A percentile compares a stretch with the other conserved stretches of the same genome.
These are phyloP conservation scores for Cardiospermum halicacabum DNA, from an alignment of 345 rosid genomes.

Conservation along the genomic window DNA sequence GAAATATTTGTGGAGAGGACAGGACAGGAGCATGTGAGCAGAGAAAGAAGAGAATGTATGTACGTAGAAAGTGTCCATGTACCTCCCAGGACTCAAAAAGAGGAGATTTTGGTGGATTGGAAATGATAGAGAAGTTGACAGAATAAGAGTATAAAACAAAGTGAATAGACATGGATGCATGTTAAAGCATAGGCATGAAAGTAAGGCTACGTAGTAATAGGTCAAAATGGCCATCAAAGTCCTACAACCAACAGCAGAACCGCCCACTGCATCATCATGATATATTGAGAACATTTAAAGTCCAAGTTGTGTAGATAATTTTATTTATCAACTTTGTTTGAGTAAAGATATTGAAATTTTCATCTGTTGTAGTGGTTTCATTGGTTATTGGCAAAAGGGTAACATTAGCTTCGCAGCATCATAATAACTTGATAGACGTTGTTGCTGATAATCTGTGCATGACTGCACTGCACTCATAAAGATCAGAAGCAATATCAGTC, in stretches of 20 bases:
- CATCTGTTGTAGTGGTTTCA: not conserved
- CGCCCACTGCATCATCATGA: not conserved
- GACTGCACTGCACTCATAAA: too few relatives aligned
- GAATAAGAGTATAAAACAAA: not conserved
- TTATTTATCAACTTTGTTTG: not conserved
- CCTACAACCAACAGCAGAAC: conserved; percentile 23
- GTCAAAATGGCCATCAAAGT: conserved; percentile 36
- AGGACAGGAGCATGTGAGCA: conserved; percentile 23
- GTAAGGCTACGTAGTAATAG: conserved; percentile 19
- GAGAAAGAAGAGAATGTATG: not conserved
- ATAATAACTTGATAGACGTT: too few relatives aligned
- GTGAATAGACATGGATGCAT: conserved; percentile 26
- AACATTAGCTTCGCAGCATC: too few relatives aligned
- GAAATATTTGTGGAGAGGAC: conserved; percentile 14
- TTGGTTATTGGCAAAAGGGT: not conserved
- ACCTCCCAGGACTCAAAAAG: conserved; percentile 3
- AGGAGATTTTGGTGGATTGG: too few relatives aligned
- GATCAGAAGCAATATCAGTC: too few relatives aligned
- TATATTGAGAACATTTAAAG: not conserved
- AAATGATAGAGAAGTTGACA: conserved; percentile 15
- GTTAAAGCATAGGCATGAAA: conserved; percentile 41
- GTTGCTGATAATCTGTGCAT: too few relatives aligned
- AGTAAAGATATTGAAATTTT: not conserved
- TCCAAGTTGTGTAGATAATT: not conserved
- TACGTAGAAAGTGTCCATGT: not conserved